phyloP scores from a whole-genome alignment of 2,329 filamentous ascomycete genomes.

The Zymoseptoria crescenta region DNA sequence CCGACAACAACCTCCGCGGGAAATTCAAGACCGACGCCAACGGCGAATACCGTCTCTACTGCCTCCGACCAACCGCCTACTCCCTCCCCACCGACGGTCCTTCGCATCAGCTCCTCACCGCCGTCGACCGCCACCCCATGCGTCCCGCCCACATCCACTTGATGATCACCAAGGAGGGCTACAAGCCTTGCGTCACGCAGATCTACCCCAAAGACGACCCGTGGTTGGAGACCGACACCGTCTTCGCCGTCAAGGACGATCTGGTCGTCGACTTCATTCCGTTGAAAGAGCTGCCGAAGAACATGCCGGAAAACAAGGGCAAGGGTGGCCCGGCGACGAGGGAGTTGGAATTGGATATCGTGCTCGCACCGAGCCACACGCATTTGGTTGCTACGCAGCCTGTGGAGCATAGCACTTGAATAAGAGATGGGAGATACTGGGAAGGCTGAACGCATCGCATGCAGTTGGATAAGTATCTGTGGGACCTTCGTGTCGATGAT shows the following conservation, averaged over 20 bases:
- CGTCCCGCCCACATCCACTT: constrained; percentile 54
- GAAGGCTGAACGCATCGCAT: not conserved
- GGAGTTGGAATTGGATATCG: constrained; percentile 56
- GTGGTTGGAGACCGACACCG: constrained; percentile 51
- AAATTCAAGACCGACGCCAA: constrained; percentile 66
- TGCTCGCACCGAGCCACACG: constrained; percentile 38
- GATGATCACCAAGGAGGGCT: constrained; percentile 14
- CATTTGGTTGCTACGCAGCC: constrained; percentile 1
- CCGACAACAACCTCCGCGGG: constrained; percentile 65
- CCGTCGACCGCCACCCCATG: constrained; percentile 53
- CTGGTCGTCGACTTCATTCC: constrained; percentile 52
- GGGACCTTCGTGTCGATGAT: not conserved
- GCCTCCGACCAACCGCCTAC: constrained; percentile 66
- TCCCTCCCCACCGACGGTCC: constrained; percentile 59
- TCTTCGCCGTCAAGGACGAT: constrained; percentile 56
- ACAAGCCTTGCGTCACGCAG: constrained; percentile 20
- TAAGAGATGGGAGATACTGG: not conserved
- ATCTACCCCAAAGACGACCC: constrained; percentile 51
- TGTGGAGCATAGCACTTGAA: not conserved
- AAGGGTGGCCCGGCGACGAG: constrained; percentile 24
- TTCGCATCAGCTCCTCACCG: constrained; percentile 44
- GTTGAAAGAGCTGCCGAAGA: constrained; percentile 44
- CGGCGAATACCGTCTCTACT: constrained; percentile 67
- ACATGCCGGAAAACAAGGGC: constrained; percentile 33
- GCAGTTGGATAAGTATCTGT: not conserved